These are phyloP conservation scores for Raffaelea arxii DNA, from an alignment of 2,329 filamentous ascomycete species.

Conservation along the genomic window DNA sequence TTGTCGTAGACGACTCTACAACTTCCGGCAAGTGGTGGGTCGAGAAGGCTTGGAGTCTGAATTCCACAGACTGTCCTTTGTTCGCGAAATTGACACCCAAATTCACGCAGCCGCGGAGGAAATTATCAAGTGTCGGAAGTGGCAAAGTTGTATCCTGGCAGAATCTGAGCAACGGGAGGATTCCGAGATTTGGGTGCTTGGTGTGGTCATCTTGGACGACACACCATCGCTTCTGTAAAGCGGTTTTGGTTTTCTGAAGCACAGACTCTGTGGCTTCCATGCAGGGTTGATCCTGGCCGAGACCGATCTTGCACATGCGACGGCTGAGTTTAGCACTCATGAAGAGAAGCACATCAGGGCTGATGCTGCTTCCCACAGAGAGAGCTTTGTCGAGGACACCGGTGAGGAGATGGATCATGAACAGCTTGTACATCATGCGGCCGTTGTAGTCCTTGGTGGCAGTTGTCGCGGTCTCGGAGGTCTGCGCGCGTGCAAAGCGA, in stretches of 20 bases:
- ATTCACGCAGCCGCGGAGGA: too few relatives aligned
- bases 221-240: too few relatives aligned
- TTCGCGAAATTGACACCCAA: too few relatives aligned
- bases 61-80: too few relatives aligned
- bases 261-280: too few relatives aligned
- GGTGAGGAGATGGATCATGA: slow-evolving; percentile 36
- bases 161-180: too few relatives aligned
- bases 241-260: too few relatives aligned
- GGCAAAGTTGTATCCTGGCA: too few relatives aligned
- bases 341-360: background rate
- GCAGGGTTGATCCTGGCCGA: background rate
- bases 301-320: background rate
- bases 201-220: too few relatives aligned
- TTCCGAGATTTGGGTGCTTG: too few relatives aligned
- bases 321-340: background rate
- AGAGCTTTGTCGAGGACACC: slow-evolving; percentile 20
- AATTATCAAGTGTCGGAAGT: too few relatives aligned
- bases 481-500: background rate
- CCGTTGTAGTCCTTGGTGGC: background rate
- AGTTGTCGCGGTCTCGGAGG: too few relatives aligned
- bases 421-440: slow-evolving; percentile 33
- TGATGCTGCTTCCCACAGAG: background rate
- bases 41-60: background rate
- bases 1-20: background rate
- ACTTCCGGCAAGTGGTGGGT: background rate